Conservation (phyloP, 2,329 filamentous ascomycete species). For the Colletotrichum somersetense region DNA sequence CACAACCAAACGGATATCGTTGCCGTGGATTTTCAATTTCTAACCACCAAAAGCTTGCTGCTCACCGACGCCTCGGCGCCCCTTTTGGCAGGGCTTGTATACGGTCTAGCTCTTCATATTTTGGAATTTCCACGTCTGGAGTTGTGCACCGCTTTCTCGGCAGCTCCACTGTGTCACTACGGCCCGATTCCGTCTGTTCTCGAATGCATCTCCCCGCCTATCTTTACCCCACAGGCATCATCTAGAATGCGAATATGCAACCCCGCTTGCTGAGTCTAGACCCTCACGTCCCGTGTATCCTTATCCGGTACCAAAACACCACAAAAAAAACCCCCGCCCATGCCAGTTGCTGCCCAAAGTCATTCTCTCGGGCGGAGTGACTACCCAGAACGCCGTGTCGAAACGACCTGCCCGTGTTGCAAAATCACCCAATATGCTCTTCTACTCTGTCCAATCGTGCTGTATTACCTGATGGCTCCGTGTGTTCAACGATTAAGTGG, state of each 20-base stretch:
- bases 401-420: constrained; percentile 18
- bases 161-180: background rate
- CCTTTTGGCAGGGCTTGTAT: constrained; percentile 23
- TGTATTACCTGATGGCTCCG: background rate
- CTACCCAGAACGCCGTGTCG: constrained; percentile 29
- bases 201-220: constrained; percentile 23
- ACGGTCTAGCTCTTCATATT: constrained; percentile 18
- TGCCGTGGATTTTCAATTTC: background rate
- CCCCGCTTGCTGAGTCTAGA: constrained; percentile 28
- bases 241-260: constrained; percentile 28
- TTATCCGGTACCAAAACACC: constrained; percentile 29
- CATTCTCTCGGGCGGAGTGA: constrained; percentile 5
- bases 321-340: background rate
- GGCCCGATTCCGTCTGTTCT: constrained; percentile 8
- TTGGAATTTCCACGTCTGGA: constrained; percentile 4
- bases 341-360: constrained; percentile 22
- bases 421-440: constrained; percentile 16
- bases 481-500: background rate
- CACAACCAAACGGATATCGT: background rate
- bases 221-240: constrained; percentile 25
- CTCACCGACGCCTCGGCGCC: background rate
- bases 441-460: constrained; percentile 4
- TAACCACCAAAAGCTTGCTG: background rate
- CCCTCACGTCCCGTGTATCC: constrained; percentile 13
- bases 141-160: constrained; percentile 4